A percentile compares a stretch with the other conserved stretches of the same genome.
phyloP scores from a whole-genome alignment of 306 rosid species.

The Dalbergia oliveri region DNA sequence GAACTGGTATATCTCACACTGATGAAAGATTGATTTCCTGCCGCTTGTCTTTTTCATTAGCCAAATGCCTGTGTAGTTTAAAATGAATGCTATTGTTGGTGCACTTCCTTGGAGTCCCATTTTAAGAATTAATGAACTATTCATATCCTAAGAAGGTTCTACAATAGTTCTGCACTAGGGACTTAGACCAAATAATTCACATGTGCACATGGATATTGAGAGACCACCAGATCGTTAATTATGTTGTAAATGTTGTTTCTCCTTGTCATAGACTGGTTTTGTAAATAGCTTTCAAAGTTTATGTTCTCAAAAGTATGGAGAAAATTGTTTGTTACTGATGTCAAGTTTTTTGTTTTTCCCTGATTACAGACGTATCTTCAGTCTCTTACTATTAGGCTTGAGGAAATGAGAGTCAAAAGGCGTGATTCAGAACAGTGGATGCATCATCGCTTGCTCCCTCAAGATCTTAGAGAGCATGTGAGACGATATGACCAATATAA shows the following conservation, averaged over 20 bases:
- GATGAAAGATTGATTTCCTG: conserved; percentile 3
- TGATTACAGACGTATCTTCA: conserved; percentile 89
- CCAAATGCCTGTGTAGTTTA: conserved; percentile 16
- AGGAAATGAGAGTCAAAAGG: conserved; percentile 95
- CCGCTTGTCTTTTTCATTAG: neutral
- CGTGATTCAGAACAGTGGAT: conserved; percentile 54
- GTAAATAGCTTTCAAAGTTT: neutral
- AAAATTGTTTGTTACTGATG: conserved; percentile 20
- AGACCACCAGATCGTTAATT: neutral
- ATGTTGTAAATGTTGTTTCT: conserved; percentile 21
- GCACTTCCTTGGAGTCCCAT: neutral
- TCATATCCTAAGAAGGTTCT: conserved; percentile 7
- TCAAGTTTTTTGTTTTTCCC: conserved; percentile 17
- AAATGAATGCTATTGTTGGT: conserved; percentile 1
- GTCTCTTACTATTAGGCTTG: conserved; percentile 88
- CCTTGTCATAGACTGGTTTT: conserved; percentile 3
- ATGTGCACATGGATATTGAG: neutral
- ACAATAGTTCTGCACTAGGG: neutral
- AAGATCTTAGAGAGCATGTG: conserved; percentile 81
- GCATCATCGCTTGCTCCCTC: conserved; percentile 86
- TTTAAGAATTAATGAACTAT: neutral
- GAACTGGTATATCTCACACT: neutral
- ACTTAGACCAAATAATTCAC: conserved; percentile 14
- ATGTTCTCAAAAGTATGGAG: too few species aligned
- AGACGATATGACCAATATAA: conserved; percentile 91